Percentiles rank a stretch among this genome's conserved stretches.
phyloP scores from a whole-genome alignment of 257 asterid genomes.

The Apocynum venetum region DNA sequence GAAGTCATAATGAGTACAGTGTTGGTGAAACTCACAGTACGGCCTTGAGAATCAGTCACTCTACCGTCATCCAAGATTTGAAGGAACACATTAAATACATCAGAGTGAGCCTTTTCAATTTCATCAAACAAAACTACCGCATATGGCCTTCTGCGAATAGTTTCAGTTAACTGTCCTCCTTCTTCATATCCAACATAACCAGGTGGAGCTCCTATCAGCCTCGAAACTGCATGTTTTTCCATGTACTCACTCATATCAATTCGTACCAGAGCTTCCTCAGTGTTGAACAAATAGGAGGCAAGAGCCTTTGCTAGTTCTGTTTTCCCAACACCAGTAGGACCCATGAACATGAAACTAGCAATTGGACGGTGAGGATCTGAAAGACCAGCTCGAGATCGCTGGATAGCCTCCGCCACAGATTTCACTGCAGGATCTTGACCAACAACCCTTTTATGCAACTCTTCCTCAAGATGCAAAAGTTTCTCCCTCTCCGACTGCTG shows the following conservation, averaged over 20 bases:
- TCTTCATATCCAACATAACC: slow-evolving; percentile 96
- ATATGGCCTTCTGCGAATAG: slow-evolving; percentile 84
- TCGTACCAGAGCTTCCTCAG: slow-evolving; percentile 91
- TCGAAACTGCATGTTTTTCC: slow-evolving; percentile 96
- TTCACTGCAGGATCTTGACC: slow-evolving; percentile 93
- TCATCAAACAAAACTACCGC: slow-evolving; percentile 87
- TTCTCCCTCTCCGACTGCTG: slow-evolving; percentile 89
- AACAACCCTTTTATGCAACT: slow-evolving; percentile 69
- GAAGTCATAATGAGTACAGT: slow-evolving; percentile 90
- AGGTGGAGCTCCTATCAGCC: slow-evolving; percentile 93
- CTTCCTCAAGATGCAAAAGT: slow-evolving; percentile 76
- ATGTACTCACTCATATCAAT: slow-evolving; percentile 97
- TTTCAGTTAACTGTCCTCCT: slow-evolving; percentile 91
- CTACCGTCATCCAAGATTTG: slow-evolving; percentile 95
- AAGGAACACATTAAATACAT: slow-evolving; percentile 86
- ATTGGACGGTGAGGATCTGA: slow-evolving; percentile 96
- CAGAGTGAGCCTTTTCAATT: slow-evolving; percentile 89
- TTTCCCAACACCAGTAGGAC: slow-evolving; percentile 97
- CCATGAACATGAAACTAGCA: slow-evolving; percentile 99
- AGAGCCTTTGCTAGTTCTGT: slow-evolving; percentile 95
- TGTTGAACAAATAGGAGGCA: slow-evolving; percentile 81
- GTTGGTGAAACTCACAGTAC: slow-evolving; percentile 88
- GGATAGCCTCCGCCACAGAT: slow-evolving; percentile 95
- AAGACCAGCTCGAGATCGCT: slow-evolving; percentile 90
- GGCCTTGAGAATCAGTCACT: slow-evolving; percentile 92